These are phyloP conservation scores for Nannochloropsis gaditana DNA, from an alignment of 108 stramenopile genomes.

Conservation along the genomic window DNA sequence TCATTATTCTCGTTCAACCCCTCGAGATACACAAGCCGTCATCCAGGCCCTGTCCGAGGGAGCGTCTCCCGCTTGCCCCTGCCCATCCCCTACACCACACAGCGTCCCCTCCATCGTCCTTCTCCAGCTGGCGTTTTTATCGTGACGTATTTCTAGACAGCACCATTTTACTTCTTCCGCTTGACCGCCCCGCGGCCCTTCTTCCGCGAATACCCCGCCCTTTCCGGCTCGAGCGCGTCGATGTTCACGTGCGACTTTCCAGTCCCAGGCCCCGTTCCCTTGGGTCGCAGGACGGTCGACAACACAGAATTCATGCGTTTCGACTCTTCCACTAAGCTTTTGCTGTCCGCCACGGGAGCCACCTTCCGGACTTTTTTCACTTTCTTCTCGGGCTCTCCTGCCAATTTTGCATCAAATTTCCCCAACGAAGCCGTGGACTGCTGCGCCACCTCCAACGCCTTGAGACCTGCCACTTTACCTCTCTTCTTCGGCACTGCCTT, in stretches of 20 bases:
- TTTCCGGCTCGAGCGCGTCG: neutral
- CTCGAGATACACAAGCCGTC: too few species aligned
- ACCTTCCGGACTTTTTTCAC: conserved; percentile 41
- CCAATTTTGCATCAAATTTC: conserved; percentile 35
- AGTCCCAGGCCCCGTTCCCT: neutral
- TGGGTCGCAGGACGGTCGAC: neutral
- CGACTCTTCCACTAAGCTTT: neutral
- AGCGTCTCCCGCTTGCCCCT: too few species aligned
- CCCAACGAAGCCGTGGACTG: conserved; percentile 55
- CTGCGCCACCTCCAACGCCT: conserved; percentile 47
- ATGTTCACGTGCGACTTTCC: conserved; percentile 5
- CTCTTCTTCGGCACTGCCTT: conserved; percentile 27
- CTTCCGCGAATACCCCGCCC: neutral
- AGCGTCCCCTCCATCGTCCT: neutral
- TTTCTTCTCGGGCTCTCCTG: conserved; percentile 43
- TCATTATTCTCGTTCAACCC: too few species aligned
- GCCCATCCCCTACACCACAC: too few species aligned
- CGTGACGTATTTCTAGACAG: neutral
- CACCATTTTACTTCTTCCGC: neutral
- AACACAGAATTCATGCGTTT: neutral
- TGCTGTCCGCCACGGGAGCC: neutral
- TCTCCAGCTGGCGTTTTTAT: neutral
- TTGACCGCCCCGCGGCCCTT: neutral
- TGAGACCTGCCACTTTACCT: conserved; percentile 36
- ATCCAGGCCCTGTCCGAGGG: too few species aligned